Evolutionary conservation across 2,329 filamentous ascomycete genomes (phyloP), one percentile per base, ranked within the genome.

Genomic region (Alternaria triticimaculans): DNA sequence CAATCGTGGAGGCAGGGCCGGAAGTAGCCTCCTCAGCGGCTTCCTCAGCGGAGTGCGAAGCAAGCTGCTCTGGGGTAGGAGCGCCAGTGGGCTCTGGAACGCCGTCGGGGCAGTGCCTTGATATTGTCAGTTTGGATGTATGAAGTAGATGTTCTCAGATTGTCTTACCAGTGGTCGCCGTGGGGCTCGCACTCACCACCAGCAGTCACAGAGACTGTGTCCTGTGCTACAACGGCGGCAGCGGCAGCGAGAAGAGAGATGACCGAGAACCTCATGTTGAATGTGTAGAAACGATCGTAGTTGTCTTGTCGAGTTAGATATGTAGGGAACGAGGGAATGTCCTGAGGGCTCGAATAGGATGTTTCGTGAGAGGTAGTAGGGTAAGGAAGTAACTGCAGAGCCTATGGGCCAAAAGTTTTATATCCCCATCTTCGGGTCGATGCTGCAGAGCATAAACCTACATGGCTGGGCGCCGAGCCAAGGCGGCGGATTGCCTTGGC

Each of bases 401-500:
- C 18, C 23, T 44, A 41, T 23, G 28, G 11, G 20, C 15, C 33
- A 59, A 43, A 57, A 53, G 55, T 62, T 67, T 68, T 72, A 66
- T 65, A 68, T 58, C 28, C 49, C 18, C 20, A 18, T 12, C 28
- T n/a, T 45, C 28, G 55, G 50, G 60, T 59, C 41, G 15, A 46
- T 43, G 18, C 43, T 37, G 20, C 48, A 30, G 59, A 56, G 37
- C 46, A 48, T 59, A 58, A 21, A 56, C 53, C 49, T 48, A 54
- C 55, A 62, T 53, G 55, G 57, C 58, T 53, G 60, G 61, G 59
- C 58, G 64, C 65, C 62, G 59, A 64, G 71, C 72, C 72, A 74
- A 74, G 72, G 65, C 69, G 25, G 63, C 62, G 68, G 64, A 49
- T 64, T 43, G 48, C 45, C 72, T 74, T 73, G 72, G 72, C 71